Conservation (phyloP, 2,329 filamentous ascomycete genomes). For the Colletotrichum sp. region DNA sequence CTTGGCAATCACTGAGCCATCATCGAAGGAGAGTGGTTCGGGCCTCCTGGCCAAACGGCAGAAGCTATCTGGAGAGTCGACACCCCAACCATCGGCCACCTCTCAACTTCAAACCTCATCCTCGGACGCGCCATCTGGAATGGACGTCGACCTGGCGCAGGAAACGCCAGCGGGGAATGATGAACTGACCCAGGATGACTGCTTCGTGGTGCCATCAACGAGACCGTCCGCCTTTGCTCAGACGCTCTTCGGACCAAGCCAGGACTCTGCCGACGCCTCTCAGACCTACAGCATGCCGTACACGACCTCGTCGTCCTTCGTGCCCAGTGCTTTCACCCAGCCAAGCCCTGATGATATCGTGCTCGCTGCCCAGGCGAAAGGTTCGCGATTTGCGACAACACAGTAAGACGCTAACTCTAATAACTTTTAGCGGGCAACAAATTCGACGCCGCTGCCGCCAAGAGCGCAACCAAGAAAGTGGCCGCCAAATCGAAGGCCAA, state of each 20-base stretch:
- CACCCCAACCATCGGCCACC: not conserved
- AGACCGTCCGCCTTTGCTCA: conserved; percentile 63
- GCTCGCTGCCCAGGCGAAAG: conserved; percentile 85
- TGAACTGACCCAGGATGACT: not conserved
- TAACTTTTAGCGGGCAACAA: conserved; percentile 58
- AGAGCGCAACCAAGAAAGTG: conserved; percentile 38
- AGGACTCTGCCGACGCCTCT: conserved; percentile 25
- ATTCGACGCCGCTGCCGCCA: conserved; percentile 39
- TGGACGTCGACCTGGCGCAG: conserved; percentile 4
- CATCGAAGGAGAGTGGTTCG: conserved; percentile 21
- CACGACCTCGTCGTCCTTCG: conserved; percentile 51
- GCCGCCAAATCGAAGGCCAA: conserved; percentile 33
- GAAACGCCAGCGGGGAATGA: not conserved
- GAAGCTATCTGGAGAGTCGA: conserved; percentile 24
- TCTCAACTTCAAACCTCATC: not conserved
- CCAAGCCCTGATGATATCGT: conserved; percentile 94
- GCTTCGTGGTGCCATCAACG: conserved; percentile 22
- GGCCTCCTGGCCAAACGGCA: conserved; percentile 25
- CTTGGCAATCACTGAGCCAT: conserved; percentile 23
- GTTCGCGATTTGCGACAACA: conserved; percentile 68
- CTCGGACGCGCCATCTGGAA: not conserved
- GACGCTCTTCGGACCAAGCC: conserved; percentile 52
- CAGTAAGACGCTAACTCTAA: conserved; percentile 59
- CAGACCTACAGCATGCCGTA: conserved; percentile 53
- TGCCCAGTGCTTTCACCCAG: conserved; percentile 73